These are phyloP conservation scores for Neopestalotiopsis sp. DNA, from an alignment of 2,329 filamentous ascomycete genomes.

Conservation along the genomic window DNA sequence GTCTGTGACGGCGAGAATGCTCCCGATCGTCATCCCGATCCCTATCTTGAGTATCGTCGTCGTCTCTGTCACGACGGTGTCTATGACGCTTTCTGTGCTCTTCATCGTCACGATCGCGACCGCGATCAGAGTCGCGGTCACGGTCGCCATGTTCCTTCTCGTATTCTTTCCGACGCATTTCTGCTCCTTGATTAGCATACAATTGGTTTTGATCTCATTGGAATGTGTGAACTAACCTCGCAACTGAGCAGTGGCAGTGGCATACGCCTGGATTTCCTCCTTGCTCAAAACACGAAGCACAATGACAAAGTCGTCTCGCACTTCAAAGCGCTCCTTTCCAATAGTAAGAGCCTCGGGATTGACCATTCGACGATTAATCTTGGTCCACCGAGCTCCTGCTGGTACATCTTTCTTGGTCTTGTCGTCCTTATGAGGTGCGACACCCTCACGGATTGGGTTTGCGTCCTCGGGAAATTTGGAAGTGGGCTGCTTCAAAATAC, in stretches of 20 bases:
- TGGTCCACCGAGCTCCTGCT: conserved; percentile 86
- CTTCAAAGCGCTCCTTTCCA: conserved; percentile 90
- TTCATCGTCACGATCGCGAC: conserved; percentile 36
- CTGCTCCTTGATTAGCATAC: conserved; percentile 36
- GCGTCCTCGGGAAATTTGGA: conserved; percentile 86
- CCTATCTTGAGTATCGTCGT: conserved; percentile 33
- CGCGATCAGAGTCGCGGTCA: conserved; percentile 24
- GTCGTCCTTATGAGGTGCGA: conserved; percentile 90
- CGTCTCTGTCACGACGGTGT: conserved; percentile 35
- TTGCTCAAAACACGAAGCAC: conserved; percentile 85
- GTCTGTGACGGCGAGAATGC: conserved; percentile 29
- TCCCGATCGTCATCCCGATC: conserved; percentile 30
- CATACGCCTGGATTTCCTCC: conserved; percentile 89
- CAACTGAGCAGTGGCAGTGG: conserved; percentile 79
- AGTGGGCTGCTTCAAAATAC: conserved; percentile 85
- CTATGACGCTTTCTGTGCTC: conserved; percentile 33
- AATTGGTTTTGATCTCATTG: conserved; percentile 31
- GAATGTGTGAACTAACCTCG: conserved; percentile 64
- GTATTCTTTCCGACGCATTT: conserved; percentile 46
- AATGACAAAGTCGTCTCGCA: conserved; percentile 92
- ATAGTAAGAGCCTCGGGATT: conserved; percentile 86
- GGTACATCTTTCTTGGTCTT: conserved; percentile 76
- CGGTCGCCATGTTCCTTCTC: conserved; percentile 34
- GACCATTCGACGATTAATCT: conserved; percentile 85
- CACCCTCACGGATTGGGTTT: conserved; percentile 83